phyloP scores from a whole-genome alignment of 495 filamentous ascomycete species.

The Podospora bellae-mahoneyi region DNA sequence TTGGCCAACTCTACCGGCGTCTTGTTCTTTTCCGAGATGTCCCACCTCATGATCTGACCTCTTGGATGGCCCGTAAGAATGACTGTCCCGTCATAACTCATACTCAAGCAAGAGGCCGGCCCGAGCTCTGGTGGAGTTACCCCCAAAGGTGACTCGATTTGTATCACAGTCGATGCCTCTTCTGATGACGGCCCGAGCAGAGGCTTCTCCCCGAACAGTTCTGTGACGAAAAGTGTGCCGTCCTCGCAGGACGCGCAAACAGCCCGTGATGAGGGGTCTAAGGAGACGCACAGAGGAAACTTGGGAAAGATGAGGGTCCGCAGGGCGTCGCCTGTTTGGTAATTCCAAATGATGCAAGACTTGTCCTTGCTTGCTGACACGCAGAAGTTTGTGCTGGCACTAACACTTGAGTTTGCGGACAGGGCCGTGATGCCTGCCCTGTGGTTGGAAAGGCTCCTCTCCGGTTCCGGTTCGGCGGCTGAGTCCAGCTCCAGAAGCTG shows the following conservation, averaged over 20 bases:
- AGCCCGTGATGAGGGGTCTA: conserved; percentile 82
- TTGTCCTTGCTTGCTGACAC: conserved; percentile 77
- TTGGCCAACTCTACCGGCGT: conserved; percentile 62
- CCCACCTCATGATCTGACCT: conserved; percentile 75
- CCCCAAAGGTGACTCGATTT: conserved; percentile 60
- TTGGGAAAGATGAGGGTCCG: conserved; percentile 75
- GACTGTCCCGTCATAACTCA: conserved; percentile 79
- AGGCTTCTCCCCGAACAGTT: conserved; percentile 61
- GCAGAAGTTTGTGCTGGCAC: conserved; percentile 63
- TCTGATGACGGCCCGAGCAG: conserved; percentile 58
- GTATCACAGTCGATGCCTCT: conserved; percentile 45
- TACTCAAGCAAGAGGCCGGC: conserved; percentile 56
- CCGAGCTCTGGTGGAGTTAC: conserved; percentile 59
- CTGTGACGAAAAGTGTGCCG: conserved; percentile 74
- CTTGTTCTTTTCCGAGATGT: conserved; percentile 54
- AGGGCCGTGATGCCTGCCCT: conserved; percentile 73
- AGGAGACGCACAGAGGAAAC: conserved; percentile 64
- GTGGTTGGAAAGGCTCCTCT: conserved; percentile 73
- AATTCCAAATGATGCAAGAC: conserved; percentile 86
- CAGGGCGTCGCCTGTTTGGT: conserved; percentile 67
- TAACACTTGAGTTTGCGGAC: conserved; percentile 61
- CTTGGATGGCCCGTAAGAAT: conserved; percentile 77
- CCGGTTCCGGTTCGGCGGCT: conserved; percentile 50
- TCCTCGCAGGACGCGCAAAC: conserved; percentile 81
- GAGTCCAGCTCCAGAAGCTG: conserved; percentile 61